A percentile compares a stretch with the other conserved stretches of the same genome.
phyloP scores from a whole-genome alignment of 495 filamentous ascomycete genomes.

The Thermothielavioides terrestris region DNA sequence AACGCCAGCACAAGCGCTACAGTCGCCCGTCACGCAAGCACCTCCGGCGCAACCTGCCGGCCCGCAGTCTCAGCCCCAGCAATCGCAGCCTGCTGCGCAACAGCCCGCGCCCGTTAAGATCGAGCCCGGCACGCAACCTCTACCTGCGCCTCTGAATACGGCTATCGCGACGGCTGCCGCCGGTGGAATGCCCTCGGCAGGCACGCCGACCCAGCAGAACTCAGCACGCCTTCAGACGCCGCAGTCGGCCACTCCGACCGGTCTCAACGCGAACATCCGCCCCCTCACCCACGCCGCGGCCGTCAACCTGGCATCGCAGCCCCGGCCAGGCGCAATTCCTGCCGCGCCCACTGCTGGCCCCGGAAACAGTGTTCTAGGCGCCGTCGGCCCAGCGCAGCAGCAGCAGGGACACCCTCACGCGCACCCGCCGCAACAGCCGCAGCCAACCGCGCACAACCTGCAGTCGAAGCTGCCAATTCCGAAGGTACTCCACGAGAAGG shows the following conservation, averaged over 20 bases:
- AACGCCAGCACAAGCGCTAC: conserved; percentile 18
- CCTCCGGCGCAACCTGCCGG: conserved; percentile 3
- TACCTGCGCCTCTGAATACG: conserved; percentile 38
- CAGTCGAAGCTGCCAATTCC: conserved; percentile 65
- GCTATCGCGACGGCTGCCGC: conserved; percentile 36
- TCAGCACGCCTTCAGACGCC: conserved; percentile 40
- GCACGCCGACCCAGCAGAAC: conserved; percentile 39
- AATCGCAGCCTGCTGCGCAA: conserved; percentile 13
- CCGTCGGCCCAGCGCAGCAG: conserved; percentile 30
- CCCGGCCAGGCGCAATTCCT: conserved; percentile 29
- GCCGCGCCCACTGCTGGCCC: not conserved
- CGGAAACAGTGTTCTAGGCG: conserved; percentile 17
- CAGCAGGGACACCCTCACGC: conserved; percentile 47
- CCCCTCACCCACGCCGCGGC: conserved; percentile 41
- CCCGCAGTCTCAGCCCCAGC: conserved; percentile 2
- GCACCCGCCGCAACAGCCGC: conserved; percentile 35
- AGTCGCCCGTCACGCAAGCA: conserved; percentile 11
- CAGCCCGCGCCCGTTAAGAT: conserved; percentile 29
- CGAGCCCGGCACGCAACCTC: conserved; percentile 30
- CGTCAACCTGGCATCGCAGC: conserved; percentile 37
- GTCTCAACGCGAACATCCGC: conserved; percentile 32
- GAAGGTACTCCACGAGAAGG: conserved; percentile 58
- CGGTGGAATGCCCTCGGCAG: conserved; percentile 29
- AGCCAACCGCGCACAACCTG: conserved; percentile 25
- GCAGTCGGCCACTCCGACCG: conserved; percentile 37